Conservation (phyloP, 2,329 filamentous ascomycete genomes). For the Colletotrichum coccodes region DNA sequence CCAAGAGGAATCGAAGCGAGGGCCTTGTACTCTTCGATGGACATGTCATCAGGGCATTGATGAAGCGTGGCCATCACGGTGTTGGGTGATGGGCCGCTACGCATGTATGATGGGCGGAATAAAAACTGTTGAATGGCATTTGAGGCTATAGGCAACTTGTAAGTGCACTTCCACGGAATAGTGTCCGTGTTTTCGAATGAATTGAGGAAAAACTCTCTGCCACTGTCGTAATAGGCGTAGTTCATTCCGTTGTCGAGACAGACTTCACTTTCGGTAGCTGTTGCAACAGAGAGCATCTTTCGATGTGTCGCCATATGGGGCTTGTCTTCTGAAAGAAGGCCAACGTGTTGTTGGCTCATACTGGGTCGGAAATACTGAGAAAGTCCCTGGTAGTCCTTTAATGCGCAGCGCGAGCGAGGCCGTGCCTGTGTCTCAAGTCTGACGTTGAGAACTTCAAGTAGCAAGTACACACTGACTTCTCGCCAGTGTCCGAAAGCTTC, state of each 20-base stretch:
- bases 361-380: not conserved
- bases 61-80: constrained; percentile 59
- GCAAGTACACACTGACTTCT: constrained; percentile 54
- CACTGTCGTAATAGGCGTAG: constrained; percentile 50
- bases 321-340: constrained; percentile 48
- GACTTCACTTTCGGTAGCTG: constrained; percentile 45
- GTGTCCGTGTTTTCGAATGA: constrained; percentile 28
- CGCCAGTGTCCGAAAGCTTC: constrained; percentile 56
- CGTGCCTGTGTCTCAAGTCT: not conserved
- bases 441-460: constrained; percentile 49
- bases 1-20: constrained; percentile 61
- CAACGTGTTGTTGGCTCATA: constrained; percentile 29
- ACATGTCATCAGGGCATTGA: constrained; percentile 57
- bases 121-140: constrained; percentile 51
- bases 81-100: constrained; percentile 54
- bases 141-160: constrained; percentile 45
- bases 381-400: not conserved
- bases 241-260: constrained; percentile 57
- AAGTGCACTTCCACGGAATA: constrained; percentile 50
- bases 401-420: not conserved
- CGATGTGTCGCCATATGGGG: constrained; percentile 49
- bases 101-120: constrained; percentile 38
- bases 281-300: constrained; percentile 35
- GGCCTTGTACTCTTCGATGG: constrained; percentile 63
- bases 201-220: constrained; percentile 22